Evolutionary conservation across 768 basidiomycete genomes (phyloP).

Genomic region (Panaeolus papilionaceus): DNA sequence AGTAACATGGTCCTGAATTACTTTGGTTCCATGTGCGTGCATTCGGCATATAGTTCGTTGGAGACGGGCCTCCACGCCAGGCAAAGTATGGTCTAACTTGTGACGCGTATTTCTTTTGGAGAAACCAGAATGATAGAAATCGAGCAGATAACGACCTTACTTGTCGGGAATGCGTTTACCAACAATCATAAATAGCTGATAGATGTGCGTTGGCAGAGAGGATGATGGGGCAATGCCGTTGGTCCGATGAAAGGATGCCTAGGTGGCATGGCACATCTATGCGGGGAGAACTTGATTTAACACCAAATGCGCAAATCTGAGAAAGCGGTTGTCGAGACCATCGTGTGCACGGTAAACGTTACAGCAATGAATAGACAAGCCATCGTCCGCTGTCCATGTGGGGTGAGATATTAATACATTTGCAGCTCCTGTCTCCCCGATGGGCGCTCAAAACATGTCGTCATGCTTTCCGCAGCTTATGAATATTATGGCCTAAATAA

Average conservation of each 20-base stretch:
- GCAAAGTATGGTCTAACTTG: not conserved
- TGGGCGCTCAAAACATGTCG: not conserved
- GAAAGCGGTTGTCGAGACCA: not conserved
- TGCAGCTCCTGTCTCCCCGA: not conserved
- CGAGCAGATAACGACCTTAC: not conserved
- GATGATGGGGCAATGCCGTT: not conserved
- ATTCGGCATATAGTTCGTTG: not conserved
- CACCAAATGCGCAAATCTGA: not conserved
- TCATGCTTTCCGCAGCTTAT: not conserved
- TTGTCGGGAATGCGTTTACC: not conserved
- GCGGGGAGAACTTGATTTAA: not conserved
- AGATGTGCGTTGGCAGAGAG: not conserved
- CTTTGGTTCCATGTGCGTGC: not conserved
- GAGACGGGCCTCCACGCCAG: not conserved
- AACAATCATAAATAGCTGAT: not conserved
- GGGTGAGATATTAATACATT: constrained; percentile 1
- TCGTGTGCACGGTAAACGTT: not conserved
- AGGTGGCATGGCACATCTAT: not conserved
- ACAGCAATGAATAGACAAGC: not conserved
- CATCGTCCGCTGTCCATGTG: not conserved
- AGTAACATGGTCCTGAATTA: not conserved
- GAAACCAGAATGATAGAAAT: not conserved
- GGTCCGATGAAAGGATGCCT: not conserved
- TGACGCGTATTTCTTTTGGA: not conserved
- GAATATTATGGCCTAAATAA: not conserved